Evolutionary conservation across 129 eudicot species (phyloP).

Genomic region (Smallanthus sonchifolius): DNA sequence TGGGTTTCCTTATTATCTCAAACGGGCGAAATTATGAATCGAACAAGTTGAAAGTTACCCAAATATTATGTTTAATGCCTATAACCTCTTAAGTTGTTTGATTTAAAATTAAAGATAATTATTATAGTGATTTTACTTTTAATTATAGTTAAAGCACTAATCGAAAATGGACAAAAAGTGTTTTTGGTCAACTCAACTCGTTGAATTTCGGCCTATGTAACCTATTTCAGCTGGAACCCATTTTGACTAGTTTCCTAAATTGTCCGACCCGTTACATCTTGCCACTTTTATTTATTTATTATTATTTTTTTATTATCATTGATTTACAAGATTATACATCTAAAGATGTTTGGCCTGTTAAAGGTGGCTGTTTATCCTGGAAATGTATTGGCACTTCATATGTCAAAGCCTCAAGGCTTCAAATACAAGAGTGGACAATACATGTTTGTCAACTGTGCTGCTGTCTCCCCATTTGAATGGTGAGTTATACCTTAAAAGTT

Average conservation of each 20-base stretch:
- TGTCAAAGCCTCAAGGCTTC: slow-evolving; percentile 82
- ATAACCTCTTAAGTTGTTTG: too few species aligned
- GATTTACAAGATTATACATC: not conserved
- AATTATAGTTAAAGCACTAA: too few species aligned
- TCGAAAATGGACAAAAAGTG: not conserved
- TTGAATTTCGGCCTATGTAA: not conserved
- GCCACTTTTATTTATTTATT: not conserved
- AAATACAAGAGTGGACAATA: slow-evolving; percentile 94
- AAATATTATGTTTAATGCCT: not conserved
- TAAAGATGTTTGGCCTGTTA: not conserved
- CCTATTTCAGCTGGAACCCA: not conserved
- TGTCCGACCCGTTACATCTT: not conserved
- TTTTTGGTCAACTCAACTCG: not conserved
- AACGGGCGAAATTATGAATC: not conserved
- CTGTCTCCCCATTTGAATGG: slow-evolving; percentile 97
- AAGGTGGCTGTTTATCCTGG: slow-evolving; percentile 7
- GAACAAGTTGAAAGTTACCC: not conserved
- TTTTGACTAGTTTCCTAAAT: slow-evolving; percentile 1
- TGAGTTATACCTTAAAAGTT: slow-evolving; percentile 14
- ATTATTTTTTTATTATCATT: not conserved
- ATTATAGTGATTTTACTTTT: too few species aligned
- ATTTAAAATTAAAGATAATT: too few species aligned
- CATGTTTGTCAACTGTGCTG: slow-evolving; percentile 94
- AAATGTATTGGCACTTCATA: not conserved
- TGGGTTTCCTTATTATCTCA: not conserved